Percentiles rank a stretch among this genome's conserved stretches.
Conservation (phyloP, 768 basidiomycete species). For the Amanita fuliginea region DNA sequence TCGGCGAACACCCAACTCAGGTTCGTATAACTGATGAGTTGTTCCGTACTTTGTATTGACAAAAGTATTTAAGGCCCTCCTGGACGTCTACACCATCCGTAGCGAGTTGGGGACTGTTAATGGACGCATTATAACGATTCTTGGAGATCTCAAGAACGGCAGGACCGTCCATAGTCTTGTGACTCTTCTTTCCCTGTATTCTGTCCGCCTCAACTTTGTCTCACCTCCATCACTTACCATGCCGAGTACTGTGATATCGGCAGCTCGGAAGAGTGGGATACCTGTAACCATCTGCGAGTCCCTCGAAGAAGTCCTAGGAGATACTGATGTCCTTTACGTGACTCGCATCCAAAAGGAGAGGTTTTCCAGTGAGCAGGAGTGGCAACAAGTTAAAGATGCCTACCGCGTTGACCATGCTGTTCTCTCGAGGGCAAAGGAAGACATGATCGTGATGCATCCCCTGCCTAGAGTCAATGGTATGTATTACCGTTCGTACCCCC, state of each 20-base stretch:
- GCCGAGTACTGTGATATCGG: slow-evolving; percentile 76
- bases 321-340: slow-evolving; percentile 95
- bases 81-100: slow-evolving; percentile 91
- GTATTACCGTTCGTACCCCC: slow-evolving; percentile 9
- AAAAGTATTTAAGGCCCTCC: slow-evolving; percentile 43
- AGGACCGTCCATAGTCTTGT: slow-evolving; percentile 96
- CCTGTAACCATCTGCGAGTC: slow-evolving; percentile 71
- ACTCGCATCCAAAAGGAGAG: slow-evolving; percentile 95
- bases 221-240: slow-evolving; percentile 79
- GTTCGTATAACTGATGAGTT: slow-evolving; percentile 26
- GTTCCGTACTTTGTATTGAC: slow-evolving; percentile 2
- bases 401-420: slow-evolving; percentile 94
- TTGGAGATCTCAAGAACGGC: slow-evolving; percentile 97
- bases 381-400: slow-evolving; percentile 83
- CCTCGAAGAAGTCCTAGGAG: slow-evolving; percentile 83
- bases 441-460: slow-evolving; percentile 99
- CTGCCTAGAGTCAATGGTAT: slow-evolving; percentile 82
- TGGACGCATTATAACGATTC: slow-evolving; percentile 82
- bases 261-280: slow-evolving; percentile 77
- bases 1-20: slow-evolving; percentile 96
- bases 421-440: slow-evolving; percentile 85
- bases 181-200: slow-evolving; percentile 82
- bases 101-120: slow-evolving; percentile 98
- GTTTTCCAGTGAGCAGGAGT: slow-evolving; percentile 72
- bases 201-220: slow-evolving; percentile 92